These are phyloP conservation scores for Hypoxylon sp. DNA, from an alignment of 2,329 filamentous ascomycete genomes.

Conservation along the genomic window DNA sequence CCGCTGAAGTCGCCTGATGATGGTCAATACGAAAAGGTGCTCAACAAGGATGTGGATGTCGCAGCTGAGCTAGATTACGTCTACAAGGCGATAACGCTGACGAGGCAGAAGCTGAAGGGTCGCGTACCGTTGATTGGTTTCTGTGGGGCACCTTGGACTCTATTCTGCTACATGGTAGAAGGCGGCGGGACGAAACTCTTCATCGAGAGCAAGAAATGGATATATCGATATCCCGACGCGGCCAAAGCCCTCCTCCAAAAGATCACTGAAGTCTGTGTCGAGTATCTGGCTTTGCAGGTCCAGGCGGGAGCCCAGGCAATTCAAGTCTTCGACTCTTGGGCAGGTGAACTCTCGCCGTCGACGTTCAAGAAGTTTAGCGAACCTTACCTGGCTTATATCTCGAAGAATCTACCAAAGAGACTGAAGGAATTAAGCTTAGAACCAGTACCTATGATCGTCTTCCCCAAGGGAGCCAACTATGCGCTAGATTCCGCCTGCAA, in stretches of 20 bases:
- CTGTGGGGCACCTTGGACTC: constrained; percentile 95
- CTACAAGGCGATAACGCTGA: constrained; percentile 93
- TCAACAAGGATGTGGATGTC: constrained; percentile 83
- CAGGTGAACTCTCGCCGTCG: constrained; percentile 85
- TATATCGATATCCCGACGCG: constrained; percentile 86
- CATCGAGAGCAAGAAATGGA: constrained; percentile 93
- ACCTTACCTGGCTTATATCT: constrained; percentile 86
- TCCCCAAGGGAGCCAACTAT: constrained; percentile 98
- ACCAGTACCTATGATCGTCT: constrained; percentile 93
- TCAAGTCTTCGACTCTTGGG: constrained; percentile 99
- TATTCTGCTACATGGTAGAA: constrained; percentile 99
- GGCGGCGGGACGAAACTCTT: constrained; percentile 96
- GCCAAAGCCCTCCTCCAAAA: constrained; percentile 85
- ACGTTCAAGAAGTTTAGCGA: constrained; percentile 86
- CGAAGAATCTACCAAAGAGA: constrained; percentile 77
- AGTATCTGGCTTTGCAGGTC: constrained; percentile 92
- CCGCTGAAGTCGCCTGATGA: constrained; percentile 83
- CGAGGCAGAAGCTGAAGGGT: constrained; percentile 84
- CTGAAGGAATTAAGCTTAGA: constrained; percentile 79
- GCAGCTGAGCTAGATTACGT: constrained; percentile 89
- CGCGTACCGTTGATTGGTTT: constrained; percentile 95
- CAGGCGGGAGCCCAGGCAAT: constrained; percentile 91
- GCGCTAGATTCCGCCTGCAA: constrained; percentile 87
- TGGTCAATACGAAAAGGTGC: constrained; percentile 80
- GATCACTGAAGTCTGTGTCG: constrained; percentile 93